Percentiles rank a stretch among this genome's conserved stretches.
Conservation (phyloP, 805 yeast species). For the Metschnikowia borealis region DNA sequence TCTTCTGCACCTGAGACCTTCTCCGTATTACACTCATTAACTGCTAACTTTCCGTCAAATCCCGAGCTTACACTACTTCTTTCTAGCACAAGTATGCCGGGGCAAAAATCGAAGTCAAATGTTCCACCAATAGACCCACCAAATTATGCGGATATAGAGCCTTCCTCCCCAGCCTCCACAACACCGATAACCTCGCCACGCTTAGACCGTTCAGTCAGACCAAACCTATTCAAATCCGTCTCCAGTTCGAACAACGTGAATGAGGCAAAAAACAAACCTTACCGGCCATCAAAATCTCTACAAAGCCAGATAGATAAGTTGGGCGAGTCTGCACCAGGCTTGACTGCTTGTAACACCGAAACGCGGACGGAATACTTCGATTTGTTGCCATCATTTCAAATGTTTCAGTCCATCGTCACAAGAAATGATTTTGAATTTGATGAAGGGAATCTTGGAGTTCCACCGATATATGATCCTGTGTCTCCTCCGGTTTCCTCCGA, state of each 20-base stretch:
- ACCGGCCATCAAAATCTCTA: slow-evolving; percentile 31
- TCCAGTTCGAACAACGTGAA: neutral
- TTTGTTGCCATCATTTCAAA: slow-evolving; percentile 64
- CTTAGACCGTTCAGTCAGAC: neutral
- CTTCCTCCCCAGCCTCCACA: slow-evolving; percentile 8
- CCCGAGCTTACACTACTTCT: neutral
- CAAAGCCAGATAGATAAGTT: slow-evolving; percentile 32
- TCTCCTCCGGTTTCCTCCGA: slow-evolving; percentile 7
- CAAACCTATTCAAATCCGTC: neutral
- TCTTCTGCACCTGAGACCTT: neutral
- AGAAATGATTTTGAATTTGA: slow-evolving; percentile 38
- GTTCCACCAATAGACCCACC: slow-evolving; percentile 20
- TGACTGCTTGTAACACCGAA: slow-evolving; percentile 12
- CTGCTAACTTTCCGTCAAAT: neutral
- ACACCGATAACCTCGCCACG: slow-evolving; percentile 10
- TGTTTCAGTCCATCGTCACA: slow-evolving; percentile 52
- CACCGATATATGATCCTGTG: slow-evolving; percentile 38
- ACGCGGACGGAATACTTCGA: slow-evolving; percentile 38
- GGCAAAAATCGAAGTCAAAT: neutral
- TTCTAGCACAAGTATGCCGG: neutral
- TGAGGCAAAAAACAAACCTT: slow-evolving; percentile 22
- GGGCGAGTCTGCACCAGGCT: slow-evolving; percentile 9
- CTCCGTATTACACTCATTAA: neutral
- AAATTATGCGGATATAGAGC: slow-evolving; percentile 19
- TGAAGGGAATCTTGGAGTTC: slow-evolving; percentile 29